Percentiles rank a stretch among this genome's conserved stretches.
Evolutionary conservation across 352 stramenopile species (phyloP).

Genomic region (Pythium chondricola): DNA sequence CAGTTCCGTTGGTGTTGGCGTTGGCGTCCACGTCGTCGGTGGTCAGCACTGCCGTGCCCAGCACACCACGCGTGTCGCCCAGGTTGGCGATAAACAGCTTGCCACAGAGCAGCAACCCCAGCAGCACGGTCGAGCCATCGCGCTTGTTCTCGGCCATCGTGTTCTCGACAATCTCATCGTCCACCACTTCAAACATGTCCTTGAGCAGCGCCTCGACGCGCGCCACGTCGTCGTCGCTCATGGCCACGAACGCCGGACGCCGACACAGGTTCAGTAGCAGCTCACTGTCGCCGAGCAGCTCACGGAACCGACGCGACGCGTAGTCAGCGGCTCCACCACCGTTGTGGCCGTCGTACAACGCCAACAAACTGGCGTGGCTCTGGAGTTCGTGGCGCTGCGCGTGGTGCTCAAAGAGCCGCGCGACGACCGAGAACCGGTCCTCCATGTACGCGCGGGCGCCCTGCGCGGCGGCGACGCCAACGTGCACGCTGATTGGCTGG

Average conservation of each 20-base stretch:
- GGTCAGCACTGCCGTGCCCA: too few species aligned
- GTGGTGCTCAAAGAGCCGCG: slow-evolving; percentile 45
- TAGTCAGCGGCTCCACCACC: slow-evolving; percentile 63
- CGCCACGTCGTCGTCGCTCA: slow-evolving; percentile 42
- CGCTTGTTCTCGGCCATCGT: slow-evolving; percentile 65
- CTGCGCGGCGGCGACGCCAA: slow-evolving; percentile 42
- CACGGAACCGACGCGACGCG: slow-evolving; percentile 46
- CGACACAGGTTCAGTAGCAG: slow-evolving; percentile 42
- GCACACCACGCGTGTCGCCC: slow-evolving; percentile 66
- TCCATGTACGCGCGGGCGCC: slow-evolving; percentile 76
- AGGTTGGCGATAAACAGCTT: slow-evolving; percentile 78
- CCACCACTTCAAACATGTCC: slow-evolving; percentile 50
- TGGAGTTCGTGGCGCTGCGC: slow-evolving; percentile 26
- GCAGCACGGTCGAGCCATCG: slow-evolving; percentile 66
- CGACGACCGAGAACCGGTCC: slow-evolving; percentile 60
- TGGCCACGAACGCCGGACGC: slow-evolving; percentile 20
- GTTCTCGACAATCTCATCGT: slow-evolving; percentile 65
- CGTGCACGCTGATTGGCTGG: slow-evolving; percentile 31
- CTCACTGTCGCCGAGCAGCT: slow-evolving; percentile 42
- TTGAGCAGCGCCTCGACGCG: slow-evolving; percentile 42
- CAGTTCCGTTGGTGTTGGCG: too few species aligned
- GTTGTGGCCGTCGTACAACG: slow-evolving; percentile 76
- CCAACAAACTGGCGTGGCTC: slow-evolving; percentile 43
- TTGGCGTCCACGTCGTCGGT: slow-evolving; percentile 12
- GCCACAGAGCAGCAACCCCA: slow-evolving; percentile 58